Conservation (phyloP, 306 rosid genomes). For the Sphenostylis stenocarpa region DNA sequence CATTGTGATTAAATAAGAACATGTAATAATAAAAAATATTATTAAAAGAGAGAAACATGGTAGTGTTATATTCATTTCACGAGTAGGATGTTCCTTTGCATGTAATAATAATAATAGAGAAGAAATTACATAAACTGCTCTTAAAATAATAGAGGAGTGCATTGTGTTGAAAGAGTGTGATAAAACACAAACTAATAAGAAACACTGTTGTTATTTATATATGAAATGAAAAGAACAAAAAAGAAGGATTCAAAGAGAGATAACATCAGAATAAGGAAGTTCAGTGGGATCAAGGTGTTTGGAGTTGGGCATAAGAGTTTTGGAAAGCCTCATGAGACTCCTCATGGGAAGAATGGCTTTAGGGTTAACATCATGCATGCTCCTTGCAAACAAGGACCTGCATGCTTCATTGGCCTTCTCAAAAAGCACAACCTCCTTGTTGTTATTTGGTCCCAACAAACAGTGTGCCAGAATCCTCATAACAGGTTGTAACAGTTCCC, state of each 20-base stretch:
- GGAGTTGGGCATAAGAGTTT: neutral
- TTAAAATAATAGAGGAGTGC: too few relatives aligned
- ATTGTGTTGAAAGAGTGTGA: too few relatives aligned
- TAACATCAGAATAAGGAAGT: neutral
- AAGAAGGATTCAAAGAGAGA: neutral
- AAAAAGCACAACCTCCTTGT: conserved; percentile 22
- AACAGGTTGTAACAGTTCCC: conserved; percentile 70
- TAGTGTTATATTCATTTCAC: too few relatives aligned
- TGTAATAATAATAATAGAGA: too few relatives aligned
- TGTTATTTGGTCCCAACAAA: conserved; percentile 42
- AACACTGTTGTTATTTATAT: too few relatives aligned
- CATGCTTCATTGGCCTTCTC: conserved; percentile 50
- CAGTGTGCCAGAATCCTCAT: conserved; percentile 69
- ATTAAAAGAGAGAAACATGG: too few relatives aligned
- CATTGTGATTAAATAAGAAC: too few relatives aligned
- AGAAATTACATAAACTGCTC: too few relatives aligned
- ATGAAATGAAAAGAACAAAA: too few relatives aligned
- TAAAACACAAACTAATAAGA: too few relatives aligned
- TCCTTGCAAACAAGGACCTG: conserved; percentile 56
- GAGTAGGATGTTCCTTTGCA: too few relatives aligned
- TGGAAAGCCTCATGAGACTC: conserved; percentile 56
- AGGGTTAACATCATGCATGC: conserved; percentile 66
- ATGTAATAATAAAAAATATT: too few relatives aligned
- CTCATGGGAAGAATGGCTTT: conserved; percentile 64
- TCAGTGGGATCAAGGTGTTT: conserved; percentile 38